A percentile compares a stretch with the other conserved stretches of the same genome.
Conservation (phyloP, 192 early-diverging fungal species). For the Mortierella claussenii region DNA sequence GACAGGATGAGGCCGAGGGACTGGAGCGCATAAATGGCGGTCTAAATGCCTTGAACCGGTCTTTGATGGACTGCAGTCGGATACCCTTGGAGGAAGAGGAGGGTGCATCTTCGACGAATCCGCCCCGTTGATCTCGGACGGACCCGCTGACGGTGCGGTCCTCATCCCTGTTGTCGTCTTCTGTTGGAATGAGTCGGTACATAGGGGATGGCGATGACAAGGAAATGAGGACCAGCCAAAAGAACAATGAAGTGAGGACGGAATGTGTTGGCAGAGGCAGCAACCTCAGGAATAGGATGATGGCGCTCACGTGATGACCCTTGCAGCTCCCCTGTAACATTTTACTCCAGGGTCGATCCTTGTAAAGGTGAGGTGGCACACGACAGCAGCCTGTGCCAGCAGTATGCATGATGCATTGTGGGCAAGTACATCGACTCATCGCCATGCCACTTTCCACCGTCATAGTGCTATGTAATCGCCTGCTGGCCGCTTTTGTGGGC, state of each 20-base stretch:
- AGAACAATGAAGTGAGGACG: background rate
- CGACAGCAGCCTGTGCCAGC: too few relatives aligned
- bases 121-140: conserved; percentile 1
- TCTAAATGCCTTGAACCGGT: conserved; percentile 15
- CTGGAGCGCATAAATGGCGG: conserved; percentile 21
- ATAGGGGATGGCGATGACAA: conserved; percentile 5
- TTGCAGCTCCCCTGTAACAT: too few relatives aligned
- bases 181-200: conserved; percentile 44
- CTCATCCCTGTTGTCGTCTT: conserved; percentile 42
- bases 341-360: too few relatives aligned
- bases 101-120: background rate
- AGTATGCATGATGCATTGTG: too few relatives aligned
- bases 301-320: too few relatives aligned
- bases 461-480: too few relatives aligned
- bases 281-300: too few relatives aligned
- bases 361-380: too few relatives aligned
- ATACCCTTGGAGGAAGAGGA: background rate
- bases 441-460: too few relatives aligned
- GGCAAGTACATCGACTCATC: too few relatives aligned
- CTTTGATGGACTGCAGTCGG: conserved; percentile 11
- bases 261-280: too few relatives aligned
- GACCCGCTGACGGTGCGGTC: conserved; percentile 39
- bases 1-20: background rate
- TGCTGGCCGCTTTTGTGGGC: too few relatives aligned
- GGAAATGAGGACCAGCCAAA: background rate